These are phyloP conservation scores for Leptographium lundbergii DNA, from an alignment of 2,329 filamentous ascomycete species.

Conservation along the genomic window DNA sequence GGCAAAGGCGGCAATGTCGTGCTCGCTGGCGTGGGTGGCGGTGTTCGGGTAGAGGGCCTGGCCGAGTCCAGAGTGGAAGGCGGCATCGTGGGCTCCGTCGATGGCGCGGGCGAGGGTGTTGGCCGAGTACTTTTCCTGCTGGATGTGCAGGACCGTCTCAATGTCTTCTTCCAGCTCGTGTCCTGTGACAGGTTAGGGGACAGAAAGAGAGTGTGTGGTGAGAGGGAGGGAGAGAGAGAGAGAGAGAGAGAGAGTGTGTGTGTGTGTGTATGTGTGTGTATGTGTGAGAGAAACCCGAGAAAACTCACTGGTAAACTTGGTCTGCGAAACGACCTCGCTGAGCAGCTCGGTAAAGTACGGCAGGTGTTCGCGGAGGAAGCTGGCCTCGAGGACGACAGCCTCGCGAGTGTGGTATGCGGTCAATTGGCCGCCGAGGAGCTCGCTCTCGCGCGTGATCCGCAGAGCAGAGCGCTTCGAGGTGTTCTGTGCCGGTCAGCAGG, in stretches of 20 bases:
- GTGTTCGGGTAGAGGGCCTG: slow-evolving; percentile 61
- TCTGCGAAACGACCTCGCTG: slow-evolving; percentile 78
- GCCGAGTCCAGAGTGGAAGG: slow-evolving; percentile 90
- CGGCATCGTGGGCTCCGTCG: slow-evolving; percentile 73
- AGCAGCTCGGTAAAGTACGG: slow-evolving; percentile 96
- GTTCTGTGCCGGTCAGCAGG: slow-evolving; percentile 38
- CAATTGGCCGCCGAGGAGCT: slow-evolving; percentile 88
- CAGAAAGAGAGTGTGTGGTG: background rate
- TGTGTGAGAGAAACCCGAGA: no score
- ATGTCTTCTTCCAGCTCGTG: slow-evolving; percentile 89
- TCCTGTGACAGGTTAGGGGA: slow-evolving; percentile 34
- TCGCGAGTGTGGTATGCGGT: slow-evolving; percentile 82
- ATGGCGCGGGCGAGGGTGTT: slow-evolving; percentile 57
- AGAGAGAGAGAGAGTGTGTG: background rate
- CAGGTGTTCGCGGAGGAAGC: slow-evolving; percentile 89
- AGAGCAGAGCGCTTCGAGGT: slow-evolving; percentile 80
- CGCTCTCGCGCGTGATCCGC: slow-evolving; percentile 86
- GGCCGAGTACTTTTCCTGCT: slow-evolving; percentile 60
- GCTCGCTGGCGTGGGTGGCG: slow-evolving; percentile 65
- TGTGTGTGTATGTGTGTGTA: no score
- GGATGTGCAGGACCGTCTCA: slow-evolving; percentile 59
- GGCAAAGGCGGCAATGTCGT: slow-evolving; percentile 64
- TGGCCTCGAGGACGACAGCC: slow-evolving; percentile 82
- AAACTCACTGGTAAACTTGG: slow-evolving; percentile 65
- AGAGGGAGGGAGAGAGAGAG: background rate